Conservation (phyloP, 2,329 filamentous ascomycete species). For the Cladorrhinum sp. region DNA sequence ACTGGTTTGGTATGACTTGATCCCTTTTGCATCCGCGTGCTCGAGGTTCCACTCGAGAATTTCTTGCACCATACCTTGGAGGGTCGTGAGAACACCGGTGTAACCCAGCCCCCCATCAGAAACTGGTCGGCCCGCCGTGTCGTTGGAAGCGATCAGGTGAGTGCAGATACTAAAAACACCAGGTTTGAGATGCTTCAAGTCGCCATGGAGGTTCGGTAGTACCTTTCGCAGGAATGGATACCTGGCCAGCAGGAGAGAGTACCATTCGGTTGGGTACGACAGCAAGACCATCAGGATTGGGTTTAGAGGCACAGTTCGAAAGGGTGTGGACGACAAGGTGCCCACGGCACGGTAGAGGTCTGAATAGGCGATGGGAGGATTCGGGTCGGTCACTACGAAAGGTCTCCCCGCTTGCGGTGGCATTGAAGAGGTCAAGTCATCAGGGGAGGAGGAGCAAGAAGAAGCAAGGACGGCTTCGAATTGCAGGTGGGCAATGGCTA, state of each 20-base stretch:
- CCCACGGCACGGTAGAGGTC: conserved; percentile 37
- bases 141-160: conserved; percentile 38
- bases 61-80: conserved; percentile 41
- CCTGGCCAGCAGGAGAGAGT: conserved; percentile 32
- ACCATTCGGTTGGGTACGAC: conserved; percentile 37
- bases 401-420: conserved; percentile 37
- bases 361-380: conserved; percentile 38
- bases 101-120: conserved; percentile 40
- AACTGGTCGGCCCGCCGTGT: conserved; percentile 32
- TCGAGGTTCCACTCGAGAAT: conserved; percentile 43
- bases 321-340: conserved; percentile 36
- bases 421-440: background rate
- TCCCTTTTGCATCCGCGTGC: conserved; percentile 27
- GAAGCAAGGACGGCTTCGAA: conserved; percentile 39
- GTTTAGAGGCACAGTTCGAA: conserved; percentile 32
- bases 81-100: conserved; percentile 37
- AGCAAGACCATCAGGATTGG: conserved; percentile 38
- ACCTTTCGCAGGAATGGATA: conserved; percentile 30
- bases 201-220: conserved; percentile 34
- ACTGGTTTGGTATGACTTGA: conserved; percentile 38
- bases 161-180: conserved; percentile 41
- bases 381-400: conserved; percentile 42
- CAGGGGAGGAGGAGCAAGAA: conserved; percentile 23
- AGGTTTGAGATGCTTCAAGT: conserved; percentile 38
- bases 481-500: conserved; percentile 40